These are phyloP conservation scores for Oemleria cerasiformis DNA, from an alignment of 306 rosid genomes.

Conservation along the genomic window DNA sequence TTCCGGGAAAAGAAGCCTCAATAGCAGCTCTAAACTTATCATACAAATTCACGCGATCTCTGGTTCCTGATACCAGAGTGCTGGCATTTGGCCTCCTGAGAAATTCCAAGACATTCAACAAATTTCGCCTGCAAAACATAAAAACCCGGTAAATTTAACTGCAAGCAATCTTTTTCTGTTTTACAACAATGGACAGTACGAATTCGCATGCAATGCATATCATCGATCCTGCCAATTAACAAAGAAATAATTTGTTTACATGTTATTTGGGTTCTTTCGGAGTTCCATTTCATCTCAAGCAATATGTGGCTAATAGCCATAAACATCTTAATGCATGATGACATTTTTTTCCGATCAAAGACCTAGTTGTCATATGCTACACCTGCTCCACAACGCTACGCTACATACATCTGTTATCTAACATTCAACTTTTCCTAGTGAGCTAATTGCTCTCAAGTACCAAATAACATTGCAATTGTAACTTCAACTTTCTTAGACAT, in stretches of 20 bases:
- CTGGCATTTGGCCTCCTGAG: constrained; percentile 81
- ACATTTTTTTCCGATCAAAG: background rate
- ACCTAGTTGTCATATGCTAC: background rate
- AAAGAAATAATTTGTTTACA: background rate
- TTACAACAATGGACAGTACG: background rate
- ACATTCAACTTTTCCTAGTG: background rate
- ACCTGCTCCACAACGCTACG: background rate
- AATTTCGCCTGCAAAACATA: constrained; percentile 67
- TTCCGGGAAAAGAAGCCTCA: constrained; percentile 72
- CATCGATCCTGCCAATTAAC: background rate
- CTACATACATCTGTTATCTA: background rate
- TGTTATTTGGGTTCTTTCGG: background rate
- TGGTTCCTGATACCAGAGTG: constrained; percentile 80
- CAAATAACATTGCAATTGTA: background rate
- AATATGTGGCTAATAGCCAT: background rate
- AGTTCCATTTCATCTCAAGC: constrained; percentile 6
- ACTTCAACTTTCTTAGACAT: background rate
- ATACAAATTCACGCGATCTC: constrained; percentile 80
- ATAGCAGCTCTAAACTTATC: constrained; percentile 74
- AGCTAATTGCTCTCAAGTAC: background rate
- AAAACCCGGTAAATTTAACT: background rate
- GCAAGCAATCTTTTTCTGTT: background rate
- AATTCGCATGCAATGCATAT: background rate
- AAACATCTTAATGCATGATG: background rate
- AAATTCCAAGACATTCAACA: constrained; percentile 82